These are phyloP conservation scores for Globisporangium rhizosaccharum DNA, from an alignment of 352 stramenopile species.

Conservation along the genomic window DNA sequence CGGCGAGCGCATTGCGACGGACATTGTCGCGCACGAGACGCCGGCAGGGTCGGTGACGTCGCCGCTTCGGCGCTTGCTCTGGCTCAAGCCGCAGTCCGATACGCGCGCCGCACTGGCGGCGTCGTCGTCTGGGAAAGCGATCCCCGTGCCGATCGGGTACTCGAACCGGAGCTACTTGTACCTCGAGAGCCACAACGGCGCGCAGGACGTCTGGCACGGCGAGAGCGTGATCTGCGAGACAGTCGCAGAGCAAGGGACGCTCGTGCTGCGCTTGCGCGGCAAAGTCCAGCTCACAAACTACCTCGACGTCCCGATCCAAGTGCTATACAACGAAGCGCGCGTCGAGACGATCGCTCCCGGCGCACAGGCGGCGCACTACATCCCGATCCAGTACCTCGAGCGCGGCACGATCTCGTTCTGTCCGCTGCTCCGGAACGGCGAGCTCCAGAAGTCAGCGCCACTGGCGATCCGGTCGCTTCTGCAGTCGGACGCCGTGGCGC, in stretches of 20 bases:
- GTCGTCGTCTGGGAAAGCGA: constrained; percentile 49
- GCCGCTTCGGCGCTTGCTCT: constrained; percentile 63
- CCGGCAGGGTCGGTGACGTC: constrained; percentile 78
- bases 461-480: constrained; percentile 62
- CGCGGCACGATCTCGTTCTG: constrained; percentile 65
- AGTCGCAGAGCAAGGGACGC: constrained; percentile 77
- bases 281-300: constrained; percentile 80
- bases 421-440: constrained; percentile 50
- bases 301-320: constrained; percentile 60
- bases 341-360: constrained; percentile 46
- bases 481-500: constrained; percentile 22
- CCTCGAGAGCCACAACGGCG: constrained; percentile 56
- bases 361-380: constrained; percentile 52
- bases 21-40: constrained; percentile 79
- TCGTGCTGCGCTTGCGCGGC: constrained; percentile 70
- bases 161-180: constrained; percentile 83
- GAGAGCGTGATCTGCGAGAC: constrained; percentile 84
- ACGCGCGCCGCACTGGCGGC: constrained; percentile 6
- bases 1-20: constrained; percentile 61
- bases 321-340: constrained; percentile 69
- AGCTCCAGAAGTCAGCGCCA: constrained; percentile 49
- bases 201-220: constrained; percentile 62
- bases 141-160: constrained; percentile 84
- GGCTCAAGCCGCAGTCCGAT: constrained; percentile 69
- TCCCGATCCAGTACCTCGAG: constrained; percentile 78